Percentiles rank a stretch among this genome's conserved stretches.
phyloP scores from a whole-genome alignment of 495 filamentous ascomycete genomes.

The Aspergillus nanangensis region DNA sequence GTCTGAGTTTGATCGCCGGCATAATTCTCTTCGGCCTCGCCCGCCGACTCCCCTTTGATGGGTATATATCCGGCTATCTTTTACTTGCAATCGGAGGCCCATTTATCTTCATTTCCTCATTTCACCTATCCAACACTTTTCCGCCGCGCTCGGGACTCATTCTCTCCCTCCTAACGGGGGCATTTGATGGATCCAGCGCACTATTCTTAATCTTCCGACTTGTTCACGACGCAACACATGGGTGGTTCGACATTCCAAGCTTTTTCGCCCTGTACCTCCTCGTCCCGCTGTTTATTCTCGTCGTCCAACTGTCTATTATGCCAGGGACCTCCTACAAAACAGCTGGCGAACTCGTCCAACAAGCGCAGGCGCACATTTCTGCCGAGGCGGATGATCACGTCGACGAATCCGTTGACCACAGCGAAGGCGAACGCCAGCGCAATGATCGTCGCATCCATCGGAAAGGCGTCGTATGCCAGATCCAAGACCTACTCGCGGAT shows the following conservation, averaged over 20 bases:
- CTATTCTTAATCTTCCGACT: conserved; percentile 82
- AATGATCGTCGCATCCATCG: conserved; percentile 61
- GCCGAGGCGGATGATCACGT: conserved; percentile 54
- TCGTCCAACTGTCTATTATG: conserved; percentile 71
- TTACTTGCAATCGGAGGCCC: conserved; percentile 81
- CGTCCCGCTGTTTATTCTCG: conserved; percentile 66
- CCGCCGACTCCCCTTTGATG: conserved; percentile 57
- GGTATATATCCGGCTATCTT: conserved; percentile 73
- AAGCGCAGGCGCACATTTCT: conserved; percentile 54
- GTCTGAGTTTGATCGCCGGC: conserved; percentile 63
- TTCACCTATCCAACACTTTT: conserved; percentile 92
- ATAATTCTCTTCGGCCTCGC: conserved; percentile 69
- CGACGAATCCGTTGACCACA: conserved; percentile 46
- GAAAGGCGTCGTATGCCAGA: conserved; percentile 65
- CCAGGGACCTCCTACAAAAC: conserved; percentile 83
- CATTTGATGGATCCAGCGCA: conserved; percentile 87
- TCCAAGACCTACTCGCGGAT: conserved; percentile 62
- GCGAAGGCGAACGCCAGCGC: conserved; percentile 53
- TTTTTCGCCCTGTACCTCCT: conserved; percentile 76
- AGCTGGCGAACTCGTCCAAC: conserved; percentile 71
- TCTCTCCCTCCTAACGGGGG: conserved; percentile 78
- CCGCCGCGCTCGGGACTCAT: conserved; percentile 82
- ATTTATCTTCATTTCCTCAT: conserved; percentile 86
- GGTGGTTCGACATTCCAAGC: conserved; percentile 58
- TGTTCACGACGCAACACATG: conserved; percentile 59